phyloP scores from a whole-genome alignment of 805 yeast species.

The Cyberlindnera americana region DNA sequence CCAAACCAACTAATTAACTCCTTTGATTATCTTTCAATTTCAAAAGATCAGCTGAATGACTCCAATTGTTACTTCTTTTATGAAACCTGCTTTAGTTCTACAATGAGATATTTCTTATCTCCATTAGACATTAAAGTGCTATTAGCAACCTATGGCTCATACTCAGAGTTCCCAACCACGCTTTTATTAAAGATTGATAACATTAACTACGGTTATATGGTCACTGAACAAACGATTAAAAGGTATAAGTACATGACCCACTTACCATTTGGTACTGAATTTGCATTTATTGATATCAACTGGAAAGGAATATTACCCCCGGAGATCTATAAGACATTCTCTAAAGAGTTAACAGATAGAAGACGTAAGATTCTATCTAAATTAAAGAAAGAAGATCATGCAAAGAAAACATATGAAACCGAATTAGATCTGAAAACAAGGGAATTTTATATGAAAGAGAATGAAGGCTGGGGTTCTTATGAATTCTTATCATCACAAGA shows the following conservation, averaged over 20 bases:
- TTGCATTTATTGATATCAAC: conserved; percentile 81
- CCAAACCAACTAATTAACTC: conserved; percentile 18
- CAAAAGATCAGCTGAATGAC: conserved; percentile 29
- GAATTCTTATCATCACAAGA: conserved; percentile 24
- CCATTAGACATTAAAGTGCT: conserved; percentile 78
- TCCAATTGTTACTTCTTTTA: conserved; percentile 62
- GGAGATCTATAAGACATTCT: conserved; percentile 44
- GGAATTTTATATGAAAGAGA: conserved; percentile 59
- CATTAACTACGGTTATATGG: conserved; percentile 60
- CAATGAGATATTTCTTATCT: conserved; percentile 65
- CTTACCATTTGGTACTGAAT: conserved; percentile 78
- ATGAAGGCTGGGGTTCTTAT: conserved; percentile 35
- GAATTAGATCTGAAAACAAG: conserved; percentile 55
- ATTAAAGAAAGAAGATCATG: conserved; percentile 56
- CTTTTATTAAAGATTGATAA: conserved; percentile 64
- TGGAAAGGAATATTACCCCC: conserved; percentile 56
- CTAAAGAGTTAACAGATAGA: conserved; percentile 55
- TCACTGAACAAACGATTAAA: conserved; percentile 53
- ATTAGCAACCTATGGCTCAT: conserved; percentile 56
- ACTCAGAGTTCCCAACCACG: conserved; percentile 63
- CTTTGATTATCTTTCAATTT: conserved; percentile 15
- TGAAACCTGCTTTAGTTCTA: conserved; percentile 69
- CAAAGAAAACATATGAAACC: conserved; percentile 50
- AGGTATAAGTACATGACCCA: conserved; percentile 75
- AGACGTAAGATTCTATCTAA: conserved; percentile 47